Evolutionary conservation across 1,284 basidiomycete genomes (phyloP), one percentile per base, ranked within the genome.

Genomic region (Sparassis latifolia): DNA sequence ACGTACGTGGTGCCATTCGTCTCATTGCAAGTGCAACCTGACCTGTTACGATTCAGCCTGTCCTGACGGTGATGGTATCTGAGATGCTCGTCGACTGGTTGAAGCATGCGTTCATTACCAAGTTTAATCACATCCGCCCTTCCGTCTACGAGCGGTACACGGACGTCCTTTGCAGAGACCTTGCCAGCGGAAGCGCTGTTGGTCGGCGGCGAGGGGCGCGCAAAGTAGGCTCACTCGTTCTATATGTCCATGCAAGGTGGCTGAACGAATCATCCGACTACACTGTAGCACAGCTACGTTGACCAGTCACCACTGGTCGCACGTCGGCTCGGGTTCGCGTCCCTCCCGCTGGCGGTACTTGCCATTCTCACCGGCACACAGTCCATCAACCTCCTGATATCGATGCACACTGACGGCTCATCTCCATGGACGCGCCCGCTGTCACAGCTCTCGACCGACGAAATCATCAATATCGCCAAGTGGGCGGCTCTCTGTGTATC

Each of bases 91-190:
- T 99, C 31, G 97, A 99, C 68, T 99, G 96, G 97, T 78, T 99
- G 52, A 99, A 99, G 65, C 97, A 99, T 64, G 96, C 96, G 1
- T 99, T 99, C 71, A 98, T 99, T 62, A 96, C 95, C 49, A 99
- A 99, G 69, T 98, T 98, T 68, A 91, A 91, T 60, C 91, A 95
- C 62, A 95, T 99, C 49, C 84, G 96, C 1, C 93, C 95, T 0
- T 89, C 88, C 0, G 92, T 98, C 1, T 99, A 99, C 59, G 94
- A 94, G 54, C 80, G 97, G 9, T 99, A 94, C 69, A 92, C 89
- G 9, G 97, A 99, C 62, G 92, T 99, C 0, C 78, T 99, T 0
- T 98, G 96, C 62, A 86, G 92, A 42, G 97, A 99, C 66, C 78
- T 99, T 9, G 79, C 95, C 1, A 87, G 87, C 48, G 91, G 84